Percentiles rank a stretch among this genome's conserved stretches.
Conservation (phyloP, 441 rosid species). For the Mallotus japonicus region DNA sequence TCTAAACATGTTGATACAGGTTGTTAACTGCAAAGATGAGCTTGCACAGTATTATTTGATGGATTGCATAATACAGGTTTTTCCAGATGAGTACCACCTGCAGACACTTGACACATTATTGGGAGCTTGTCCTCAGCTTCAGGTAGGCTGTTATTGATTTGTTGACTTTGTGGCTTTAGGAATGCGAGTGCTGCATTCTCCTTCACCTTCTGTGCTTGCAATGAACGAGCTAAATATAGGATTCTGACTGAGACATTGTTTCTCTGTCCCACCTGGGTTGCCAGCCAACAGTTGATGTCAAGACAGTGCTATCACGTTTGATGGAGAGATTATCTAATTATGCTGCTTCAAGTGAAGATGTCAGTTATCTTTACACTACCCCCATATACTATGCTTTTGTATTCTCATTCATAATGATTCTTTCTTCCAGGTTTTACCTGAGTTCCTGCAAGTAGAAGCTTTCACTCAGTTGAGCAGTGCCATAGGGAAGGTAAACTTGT, state of each 20-base stretch:
- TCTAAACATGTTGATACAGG: conserved; percentile 38
- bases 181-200: neutral
- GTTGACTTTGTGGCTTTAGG: neutral
- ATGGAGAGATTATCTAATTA: conserved; percentile 97
- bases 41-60: conserved; percentile 90
- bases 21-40: conserved; percentile 96
- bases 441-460: conserved; percentile 96
- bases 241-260: conserved; percentile 14
- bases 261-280: neutral
- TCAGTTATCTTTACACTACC: conserved; percentile 16
- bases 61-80: conserved; percentile 98
- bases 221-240: neutral
- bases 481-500: conserved; percentile 73
- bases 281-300: conserved; percentile 91
- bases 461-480: conserved; percentile 94
- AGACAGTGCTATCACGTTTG: conserved; percentile 88
- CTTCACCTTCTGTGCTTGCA: neutral
- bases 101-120: conserved; percentile 89
- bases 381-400: neutral
- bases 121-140: conserved; percentile 94
- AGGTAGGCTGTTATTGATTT: conserved; percentile 44
- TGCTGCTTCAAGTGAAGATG: conserved; percentile 89
- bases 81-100: conserved; percentile 97
- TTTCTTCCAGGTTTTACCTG: conserved; percentile 53
- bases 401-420: neutral